Base-by-base conservation (phyloP, 208 protist species). In the Strigomonas culicis region DNA sequence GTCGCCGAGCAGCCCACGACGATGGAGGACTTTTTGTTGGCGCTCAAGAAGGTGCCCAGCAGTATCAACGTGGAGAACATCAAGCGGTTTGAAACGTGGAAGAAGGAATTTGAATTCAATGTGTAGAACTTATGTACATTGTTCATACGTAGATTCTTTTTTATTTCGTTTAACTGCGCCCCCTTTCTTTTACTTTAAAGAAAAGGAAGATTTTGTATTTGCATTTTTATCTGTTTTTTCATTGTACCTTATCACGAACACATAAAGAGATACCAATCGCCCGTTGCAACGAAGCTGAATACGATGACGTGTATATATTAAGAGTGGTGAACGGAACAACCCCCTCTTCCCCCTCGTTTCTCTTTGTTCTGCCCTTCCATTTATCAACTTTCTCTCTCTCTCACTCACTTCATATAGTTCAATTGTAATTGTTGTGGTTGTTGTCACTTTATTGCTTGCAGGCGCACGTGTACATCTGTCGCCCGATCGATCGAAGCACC, bases 1-100 rank as follows among this genome's bases (percentile, higher is more conserved):
- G 90, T 93, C 19, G 90, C 90, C 2, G 81, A 92, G 57, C 78
- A 93, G 66, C 90, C 90, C 8, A 89, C 76, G 34, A 90, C 81
- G 25, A 95, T 93, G 86, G 68, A 76, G 22, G 90, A 95, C 73
- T 95, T 95, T 53, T n/a, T 91, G 27, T 68, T 59, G 10, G 90
- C 90, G 0, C 56, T 95, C 19, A 80, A 80, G 47, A 93, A 93
- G 66, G 86, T 95, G 39, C 90, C 90, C 1, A 93, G 86, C 63
- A 93, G 86, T 65, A 82, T 95, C 63, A 93, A 91, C 61, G 79
- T 76, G 3, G 80, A 86, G 27, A 88, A 93, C 61, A 85, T 95
- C 31, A 78, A 90, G 65, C 84, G 82, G 53, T 95, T 93, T 74
- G 86, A 93, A 58, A 80, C 80, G 56, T 95, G 90, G 90, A 92